These are phyloP conservation scores for Hypoxylon cercidicola DNA, from an alignment of 495 filamentous ascomycete species.

Conservation along the genomic window DNA sequence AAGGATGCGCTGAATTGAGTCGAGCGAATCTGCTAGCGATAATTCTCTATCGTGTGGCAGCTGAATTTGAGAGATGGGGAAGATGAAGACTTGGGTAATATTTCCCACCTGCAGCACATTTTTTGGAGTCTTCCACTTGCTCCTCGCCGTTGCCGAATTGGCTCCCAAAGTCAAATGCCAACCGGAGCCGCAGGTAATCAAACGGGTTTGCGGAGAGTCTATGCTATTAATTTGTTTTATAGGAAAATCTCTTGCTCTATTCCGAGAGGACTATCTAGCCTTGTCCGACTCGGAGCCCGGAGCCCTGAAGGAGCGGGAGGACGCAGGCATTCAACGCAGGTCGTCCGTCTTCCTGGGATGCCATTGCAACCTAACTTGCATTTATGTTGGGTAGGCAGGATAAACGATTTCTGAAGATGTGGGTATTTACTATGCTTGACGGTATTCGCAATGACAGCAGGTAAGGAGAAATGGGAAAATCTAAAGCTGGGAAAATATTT, in stretches of 20 bases:
- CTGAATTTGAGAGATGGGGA: slow-evolving; percentile 6
- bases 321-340: not conserved
- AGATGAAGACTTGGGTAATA: not conserved
- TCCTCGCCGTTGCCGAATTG: slow-evolving; percentile 1
- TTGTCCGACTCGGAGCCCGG: not conserved
- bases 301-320: not conserved
- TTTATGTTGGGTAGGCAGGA: slow-evolving; percentile 4
- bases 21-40: slow-evolving; percentile 4
- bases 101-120: slow-evolving; percentile 3
- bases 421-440: not conserved
- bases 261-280: slow-evolving; percentile 6
- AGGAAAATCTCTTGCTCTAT: slow-evolving; percentile 1
- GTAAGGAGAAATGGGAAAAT: not conserved
- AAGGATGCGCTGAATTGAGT: slow-evolving; percentile 1
- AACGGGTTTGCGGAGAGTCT: not conserved
- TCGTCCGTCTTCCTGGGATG: not conserved
- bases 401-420: slow-evolving; percentile 3
- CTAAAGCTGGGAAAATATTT: slow-evolving; percentile 18
- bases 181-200: slow-evolving; percentile 1
- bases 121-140: slow-evolving; percentile 1
- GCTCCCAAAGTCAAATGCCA: not conserved
- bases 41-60: slow-evolving; percentile 11
- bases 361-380: slow-evolving; percentile 4
- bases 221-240: slow-evolving; percentile 7
- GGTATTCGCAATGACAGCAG: slow-evolving; percentile 13